These are phyloP conservation scores for Fusarium piperis DNA, from an alignment of 2,329 filamentous ascomycete genomes.

Conservation along the genomic window DNA sequence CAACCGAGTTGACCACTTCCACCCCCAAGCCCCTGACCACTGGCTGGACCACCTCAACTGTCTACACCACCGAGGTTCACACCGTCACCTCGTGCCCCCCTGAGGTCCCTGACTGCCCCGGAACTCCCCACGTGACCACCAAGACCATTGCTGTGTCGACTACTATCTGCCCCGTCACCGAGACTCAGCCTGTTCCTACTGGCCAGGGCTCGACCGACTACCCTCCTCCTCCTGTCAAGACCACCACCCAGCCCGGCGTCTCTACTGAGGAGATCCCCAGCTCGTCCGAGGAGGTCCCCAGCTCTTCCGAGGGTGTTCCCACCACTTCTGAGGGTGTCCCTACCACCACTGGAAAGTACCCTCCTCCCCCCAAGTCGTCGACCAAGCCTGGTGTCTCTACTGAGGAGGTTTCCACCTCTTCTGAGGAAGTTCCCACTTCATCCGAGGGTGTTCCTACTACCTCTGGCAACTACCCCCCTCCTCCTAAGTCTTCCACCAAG, in stretches of 20 bases:
- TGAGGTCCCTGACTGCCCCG: conserved; percentile 22
- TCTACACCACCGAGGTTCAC: conserved; percentile 31
- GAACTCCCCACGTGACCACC: conserved; percentile 20
- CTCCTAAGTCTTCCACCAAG: background rate
- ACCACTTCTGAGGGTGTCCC: background rate
- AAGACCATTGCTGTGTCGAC: conserved; percentile 25
- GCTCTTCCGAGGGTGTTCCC: background rate
- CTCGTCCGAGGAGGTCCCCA: background rate
- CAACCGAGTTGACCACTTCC: background rate
- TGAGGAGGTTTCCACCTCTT: background rate
- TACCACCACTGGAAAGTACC: background rate
- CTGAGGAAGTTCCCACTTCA: background rate
- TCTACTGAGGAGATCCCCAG: background rate
- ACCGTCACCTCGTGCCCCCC: conserved; percentile 26
- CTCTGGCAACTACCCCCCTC: background rate
- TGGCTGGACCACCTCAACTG: conserved; percentile 22
- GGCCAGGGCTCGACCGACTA: background rate
- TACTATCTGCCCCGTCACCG: conserved; percentile 25
- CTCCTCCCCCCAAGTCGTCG: background rate
- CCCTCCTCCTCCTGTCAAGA: background rate
- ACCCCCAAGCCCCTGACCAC: background rate
- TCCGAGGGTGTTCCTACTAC: background rate
- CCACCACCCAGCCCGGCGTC: background rate
- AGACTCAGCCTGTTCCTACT: background rate
- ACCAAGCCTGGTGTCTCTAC: background rate